Evolutionary conservation across 768 basidiomycete species (phyloP), one percentile per base, ranked within the genome.

Genomic region (Epithele typhae): DNA sequence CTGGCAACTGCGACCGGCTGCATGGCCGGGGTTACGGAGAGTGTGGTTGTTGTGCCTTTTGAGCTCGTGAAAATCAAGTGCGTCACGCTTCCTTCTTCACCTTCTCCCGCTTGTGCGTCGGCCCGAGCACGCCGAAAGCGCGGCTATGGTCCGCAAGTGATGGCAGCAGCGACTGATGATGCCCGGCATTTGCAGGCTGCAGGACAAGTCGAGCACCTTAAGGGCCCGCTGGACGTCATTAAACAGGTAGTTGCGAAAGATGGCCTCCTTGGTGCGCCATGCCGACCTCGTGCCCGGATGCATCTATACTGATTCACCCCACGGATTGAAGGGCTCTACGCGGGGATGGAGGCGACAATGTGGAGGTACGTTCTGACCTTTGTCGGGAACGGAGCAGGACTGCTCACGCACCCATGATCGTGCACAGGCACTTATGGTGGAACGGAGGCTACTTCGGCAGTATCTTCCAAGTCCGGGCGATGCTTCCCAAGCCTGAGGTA

Each of bases 291-390:
- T 30, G 27, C 27, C 8, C 4, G 18, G 4, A 23, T 21, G 15
- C 4, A 41, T 33, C 19, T 1, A 17, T 19, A 18, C 8, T 19
- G 9, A 18, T 35, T 11, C 23, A 56, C n/a, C n/a, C n/a, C n/a
- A n/a, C n/a, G n/a, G n/a, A n/a, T n/a, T n/a, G n/a, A n/a, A n/a
- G 57, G 59, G 17, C 68, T 97, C 21, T 97, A 97, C 61, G 81
- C 81, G 19, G 94, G 96, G 27, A 94, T 98, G 87, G 96, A 98
- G 63, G 80, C 92, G 11, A 98, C 95, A 2, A 95, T 97, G 70
- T 97, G 95, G 95, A 79, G 94, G 90, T 89, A 45, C 27, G 69
- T 41, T 17, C 33, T 24, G 18, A 25, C n/a, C n/a, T n/a, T n/a
- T n/a, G n/a, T n/a, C n/a, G n/a, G n/a, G n/a, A n/a, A n/a, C n/a